These are phyloP conservation scores for Camellia granthamiana DNA, from an alignment of 148 eudicot species.

Conservation along the genomic window DNA sequence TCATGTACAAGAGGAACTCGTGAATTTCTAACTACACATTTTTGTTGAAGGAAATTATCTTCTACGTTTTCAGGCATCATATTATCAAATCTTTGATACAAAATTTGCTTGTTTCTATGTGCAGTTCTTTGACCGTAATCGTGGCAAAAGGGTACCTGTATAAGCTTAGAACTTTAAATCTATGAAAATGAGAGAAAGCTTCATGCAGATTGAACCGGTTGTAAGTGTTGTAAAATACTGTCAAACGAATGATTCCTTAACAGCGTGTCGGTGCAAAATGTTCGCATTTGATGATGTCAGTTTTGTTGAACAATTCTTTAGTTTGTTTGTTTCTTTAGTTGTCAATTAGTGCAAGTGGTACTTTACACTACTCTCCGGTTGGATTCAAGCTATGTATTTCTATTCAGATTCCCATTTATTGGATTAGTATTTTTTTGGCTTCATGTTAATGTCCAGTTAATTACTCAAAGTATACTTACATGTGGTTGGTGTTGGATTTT, in stretches of 20 bases:
- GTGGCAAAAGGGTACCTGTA: conserved; percentile 86
- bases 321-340: background rate
- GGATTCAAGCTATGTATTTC: background rate
- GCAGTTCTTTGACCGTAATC: conserved; percentile 69
- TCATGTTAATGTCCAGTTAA: background rate
- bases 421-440: background rate
- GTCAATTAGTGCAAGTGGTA: background rate
- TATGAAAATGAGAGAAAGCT: conserved; percentile 17
- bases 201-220: background rate
- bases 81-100: background rate
- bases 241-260: background rate
- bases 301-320: background rate
- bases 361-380: background rate
- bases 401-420: background rate
- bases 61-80: conserved; percentile 1
- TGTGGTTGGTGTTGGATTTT: too few species aligned
- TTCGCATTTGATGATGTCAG: background rate
- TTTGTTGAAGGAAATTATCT: background rate
- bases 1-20: too few species aligned
- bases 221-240: conserved; percentile 13
- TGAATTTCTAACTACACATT: background rate
- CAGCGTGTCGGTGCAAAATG: conserved; percentile 7
- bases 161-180: conserved; percentile 19
- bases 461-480: background rate
- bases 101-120: conserved; percentile 13